Evolutionary conservation across 176 grass and related monocot genomes (phyloP).

Genomic region (Tuctoria greenei): DNA sequence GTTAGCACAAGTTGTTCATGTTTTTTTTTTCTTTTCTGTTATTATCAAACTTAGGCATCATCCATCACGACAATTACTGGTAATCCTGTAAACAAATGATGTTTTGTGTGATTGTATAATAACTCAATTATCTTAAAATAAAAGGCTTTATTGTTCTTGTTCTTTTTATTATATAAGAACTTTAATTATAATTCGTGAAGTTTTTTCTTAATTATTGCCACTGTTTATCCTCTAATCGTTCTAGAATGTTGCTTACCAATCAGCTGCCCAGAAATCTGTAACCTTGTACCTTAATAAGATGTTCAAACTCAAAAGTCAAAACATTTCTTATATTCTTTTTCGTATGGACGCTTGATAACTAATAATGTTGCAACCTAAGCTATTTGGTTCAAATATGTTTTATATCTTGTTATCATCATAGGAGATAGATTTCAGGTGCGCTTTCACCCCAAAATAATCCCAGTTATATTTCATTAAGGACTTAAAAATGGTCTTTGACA

Average conservation of each 20-base stretch:
- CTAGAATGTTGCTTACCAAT: neutral
- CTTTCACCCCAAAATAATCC: conserved; percentile 3
- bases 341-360: neutral
- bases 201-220: neutral
- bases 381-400: neutral
- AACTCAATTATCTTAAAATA: neutral
- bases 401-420: conserved; percentile 9
- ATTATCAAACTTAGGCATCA: conserved; percentile 4
- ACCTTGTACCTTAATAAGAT: neutral
- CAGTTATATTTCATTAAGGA: neutral
- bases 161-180: neutral
- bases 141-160: neutral
- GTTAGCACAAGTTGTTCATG: neutral
- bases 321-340: conserved; percentile 17
- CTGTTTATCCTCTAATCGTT: neutral
- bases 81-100: conserved; percentile 1
- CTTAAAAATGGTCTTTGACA: conserved; percentile 11
- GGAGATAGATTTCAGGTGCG: neutral
- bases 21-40: neutral
- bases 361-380: neutral
- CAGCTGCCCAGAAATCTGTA: neutral
- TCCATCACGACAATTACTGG: neutral
- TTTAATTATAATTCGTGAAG: conserved; percentile 8
- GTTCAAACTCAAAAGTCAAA: conserved; percentile 17
- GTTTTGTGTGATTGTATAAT: neutral